Evolutionary conservation across 2,329 filamentous ascomycete species (phyloP), one percentile per base, ranked within the genome.

Genomic region (Reticulascus tulasneorum): DNA sequence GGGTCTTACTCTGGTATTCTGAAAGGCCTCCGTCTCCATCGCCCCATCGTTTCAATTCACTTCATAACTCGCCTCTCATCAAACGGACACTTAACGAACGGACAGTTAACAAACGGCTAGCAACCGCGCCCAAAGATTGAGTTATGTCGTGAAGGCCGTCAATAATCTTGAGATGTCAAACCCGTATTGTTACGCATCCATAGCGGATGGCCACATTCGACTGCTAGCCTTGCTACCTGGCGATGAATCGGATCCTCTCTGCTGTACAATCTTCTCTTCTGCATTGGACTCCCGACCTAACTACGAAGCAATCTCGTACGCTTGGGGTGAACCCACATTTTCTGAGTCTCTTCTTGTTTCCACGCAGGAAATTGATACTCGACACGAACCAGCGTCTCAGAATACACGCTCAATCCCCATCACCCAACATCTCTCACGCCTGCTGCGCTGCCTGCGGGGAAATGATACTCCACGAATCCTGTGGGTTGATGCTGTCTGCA

Each of bases 261-360:
- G 22, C 4, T 29, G 23, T 16, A 11, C 18, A 15, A 11, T 27
- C 10, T 19, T 18, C n/a, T 25, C 29, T 16, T 11, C 18, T 8
- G 15, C 8, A 3, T 29, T 33, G 5, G 35, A 17, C 12, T 26
- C 22, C 7, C 18, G 20, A 5, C 49, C 47, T 7, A 42, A 34
- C 7, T 54, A 47, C 23, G 38, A 52, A 22, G 45, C 49, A 5
- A 22, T 52, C 9, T 54, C 49, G 1, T 55, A 54, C 29, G 46
- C 29, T 3, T 49, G 48, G 42, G 48, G 47, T 11, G 11, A 13
- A 13, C 11, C 11, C 4, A 20, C 7, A 4, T 21, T 32, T 3
- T 18, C 13, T n/a, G 29, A 31, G 12, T 7, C 10, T 7, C 29
- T 21, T 7, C 9, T 15, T 9, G 4, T 21, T 15, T 7, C 13